Evolutionary conservation across 1,139 yeast genomes (phyloP).

Genomic region (Lodderomyces oxycetoniae): DNA sequence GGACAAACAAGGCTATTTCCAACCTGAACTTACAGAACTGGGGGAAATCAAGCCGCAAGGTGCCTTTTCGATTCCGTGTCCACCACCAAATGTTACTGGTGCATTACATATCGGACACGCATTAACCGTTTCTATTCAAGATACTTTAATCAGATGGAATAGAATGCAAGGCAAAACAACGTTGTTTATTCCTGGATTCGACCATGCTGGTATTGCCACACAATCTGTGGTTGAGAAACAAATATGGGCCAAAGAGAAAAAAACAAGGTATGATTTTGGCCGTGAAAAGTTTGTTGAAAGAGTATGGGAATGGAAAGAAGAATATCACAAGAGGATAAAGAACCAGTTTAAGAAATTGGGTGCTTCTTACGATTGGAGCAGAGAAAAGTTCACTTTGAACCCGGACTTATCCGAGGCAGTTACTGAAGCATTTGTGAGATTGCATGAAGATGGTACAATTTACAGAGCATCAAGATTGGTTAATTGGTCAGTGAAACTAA

Average conservation of each 20-base stretch:
- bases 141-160: constrained; percentile 84
- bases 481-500: constrained; percentile 93
- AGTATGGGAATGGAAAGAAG: constrained; percentile 99
- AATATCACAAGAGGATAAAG: constrained; percentile 81
- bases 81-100: constrained; percentile 99
- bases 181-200: constrained; percentile 91
- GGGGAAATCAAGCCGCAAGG: constrained; percentile 83
- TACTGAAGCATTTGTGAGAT: constrained; percentile 81
- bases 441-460: constrained; percentile 92
- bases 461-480: constrained; percentile 92
- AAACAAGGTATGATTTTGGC: constrained; percentile 92
- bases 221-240: constrained; percentile 98
- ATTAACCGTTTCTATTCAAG: constrained; percentile 91
- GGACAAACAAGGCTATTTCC: constrained; percentile 81
- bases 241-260: constrained; percentile 80
- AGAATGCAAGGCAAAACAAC: constrained; percentile 98
- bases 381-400: constrained; percentile 90
- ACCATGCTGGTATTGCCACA: constrained; percentile 98
- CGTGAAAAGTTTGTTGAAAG: constrained; percentile 83
- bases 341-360: constrained; percentile 82
- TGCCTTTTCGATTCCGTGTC: constrained; percentile 86
- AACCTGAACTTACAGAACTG: constrained; percentile 74
- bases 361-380: constrained; percentile 94
- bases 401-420: constrained; percentile 79
- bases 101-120: constrained; percentile 99